Evolutionary conservation across 345 rosid species (phyloP).

Genomic region (Ceriops decandra): DNA sequence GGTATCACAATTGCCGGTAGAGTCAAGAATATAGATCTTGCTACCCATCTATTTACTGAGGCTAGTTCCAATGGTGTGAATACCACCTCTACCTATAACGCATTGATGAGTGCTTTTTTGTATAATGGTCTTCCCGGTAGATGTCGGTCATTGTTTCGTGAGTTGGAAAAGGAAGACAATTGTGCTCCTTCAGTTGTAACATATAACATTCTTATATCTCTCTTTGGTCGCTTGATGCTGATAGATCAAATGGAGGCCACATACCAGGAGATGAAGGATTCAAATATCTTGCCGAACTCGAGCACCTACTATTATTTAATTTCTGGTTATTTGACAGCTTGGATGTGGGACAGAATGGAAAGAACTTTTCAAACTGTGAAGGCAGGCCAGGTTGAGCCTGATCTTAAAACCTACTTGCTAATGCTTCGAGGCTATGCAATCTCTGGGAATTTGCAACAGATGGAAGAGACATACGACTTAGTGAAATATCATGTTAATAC

Average conservation of each 20-base stretch:
- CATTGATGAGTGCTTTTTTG: constrained; percentile 79
- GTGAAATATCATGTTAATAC: constrained; percentile 45
- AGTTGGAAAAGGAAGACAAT: constrained; percentile 45
- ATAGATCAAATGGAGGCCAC: constrained; percentile 69
- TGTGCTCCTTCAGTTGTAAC: constrained; percentile 60
- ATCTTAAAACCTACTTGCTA: constrained; percentile 49
- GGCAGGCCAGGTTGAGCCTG: constrained; percentile 44
- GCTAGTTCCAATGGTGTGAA: constrained; percentile 45
- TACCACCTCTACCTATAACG: constrained; percentile 53
- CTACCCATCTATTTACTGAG: constrained; percentile 56
- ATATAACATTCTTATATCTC: constrained; percentile 73
- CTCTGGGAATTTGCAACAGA: constrained; percentile 55
- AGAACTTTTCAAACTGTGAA: constrained; percentile 50
- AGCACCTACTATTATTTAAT: constrained; percentile 61
- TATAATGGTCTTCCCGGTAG: constrained; percentile 46
- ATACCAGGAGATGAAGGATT: constrained; percentile 38
- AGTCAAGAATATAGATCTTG: constrained; percentile 51
- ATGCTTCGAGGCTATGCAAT: constrained; percentile 86
- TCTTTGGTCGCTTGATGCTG: constrained; percentile 60
- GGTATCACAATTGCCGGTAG: constrained; percentile 69
- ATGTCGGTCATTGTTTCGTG: constrained; percentile 51
- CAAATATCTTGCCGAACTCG: constrained; percentile 41
- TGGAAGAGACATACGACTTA: constrained; percentile 62
- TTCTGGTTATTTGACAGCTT: constrained; percentile 70
- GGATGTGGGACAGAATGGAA: constrained; percentile 88